Conservation (phyloP, 176 grass and related monocot species). For the Cenchrus purpureus region DNA sequence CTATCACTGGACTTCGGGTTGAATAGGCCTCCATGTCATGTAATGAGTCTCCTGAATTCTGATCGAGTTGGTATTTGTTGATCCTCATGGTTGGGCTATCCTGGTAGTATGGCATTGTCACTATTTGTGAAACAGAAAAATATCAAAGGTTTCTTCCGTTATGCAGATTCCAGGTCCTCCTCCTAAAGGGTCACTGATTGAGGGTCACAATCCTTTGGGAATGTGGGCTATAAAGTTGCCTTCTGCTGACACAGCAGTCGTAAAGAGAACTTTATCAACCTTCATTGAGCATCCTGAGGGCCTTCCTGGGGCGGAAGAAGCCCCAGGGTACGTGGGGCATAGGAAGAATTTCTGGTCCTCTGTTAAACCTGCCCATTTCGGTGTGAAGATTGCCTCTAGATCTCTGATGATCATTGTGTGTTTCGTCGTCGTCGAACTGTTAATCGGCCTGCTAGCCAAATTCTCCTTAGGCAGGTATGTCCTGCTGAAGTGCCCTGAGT, state of each 20-base stretch:
- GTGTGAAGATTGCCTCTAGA: conserved; percentile 68
- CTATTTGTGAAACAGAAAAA: no score
- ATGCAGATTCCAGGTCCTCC: conserved; percentile 85
- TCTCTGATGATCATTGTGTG: conserved; percentile 51
- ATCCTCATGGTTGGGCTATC: no score
- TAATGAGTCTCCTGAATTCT: no score
- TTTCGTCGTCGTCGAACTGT: conserved; percentile 58
- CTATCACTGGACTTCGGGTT: no score
- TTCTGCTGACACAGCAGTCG: conserved; percentile 77
- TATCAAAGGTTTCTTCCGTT: conserved; percentile 25
- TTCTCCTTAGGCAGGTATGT: conserved; percentile 70
- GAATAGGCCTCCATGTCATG: no score
- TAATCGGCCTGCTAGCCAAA: conserved; percentile 57
- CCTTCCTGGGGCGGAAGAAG: conserved; percentile 65
- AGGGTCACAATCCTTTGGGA: conserved; percentile 64
- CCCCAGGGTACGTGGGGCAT: conserved; percentile 43
- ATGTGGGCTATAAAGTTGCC: conserved; percentile 81
- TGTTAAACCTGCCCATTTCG: conserved; percentile 78
- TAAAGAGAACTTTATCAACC: conserved; percentile 71
- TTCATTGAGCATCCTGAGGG: conserved; percentile 67
- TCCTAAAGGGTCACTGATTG: conserved; percentile 71
- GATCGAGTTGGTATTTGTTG: no score
- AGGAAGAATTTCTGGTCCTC: conserved; percentile 74
- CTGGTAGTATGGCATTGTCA: no score
- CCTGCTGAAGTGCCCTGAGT: conserved; percentile 74